Conservation (phyloP, 208 protist species). For the Herpetomonas samuelpessoai region DNA sequence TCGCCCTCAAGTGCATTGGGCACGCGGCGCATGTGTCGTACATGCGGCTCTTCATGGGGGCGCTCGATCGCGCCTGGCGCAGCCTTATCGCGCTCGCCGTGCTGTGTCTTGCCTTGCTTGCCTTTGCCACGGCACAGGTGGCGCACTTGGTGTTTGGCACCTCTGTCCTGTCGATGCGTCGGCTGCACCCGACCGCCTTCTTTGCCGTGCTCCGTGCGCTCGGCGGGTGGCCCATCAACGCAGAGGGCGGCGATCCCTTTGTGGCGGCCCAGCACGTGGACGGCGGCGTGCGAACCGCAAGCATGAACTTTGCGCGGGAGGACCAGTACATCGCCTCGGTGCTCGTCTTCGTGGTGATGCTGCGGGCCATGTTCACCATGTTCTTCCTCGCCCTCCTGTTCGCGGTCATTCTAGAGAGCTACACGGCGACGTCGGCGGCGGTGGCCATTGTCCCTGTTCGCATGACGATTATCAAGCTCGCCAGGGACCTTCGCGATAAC, state of each 20-base stretch:
- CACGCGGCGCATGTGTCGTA: conserved; percentile 5
- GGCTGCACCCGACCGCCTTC: conserved; percentile 10
- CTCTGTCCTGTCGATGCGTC: background rate
- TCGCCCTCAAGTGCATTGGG: conserved; percentile 18
- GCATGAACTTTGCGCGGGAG: background rate
- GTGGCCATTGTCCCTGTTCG: conserved; percentile 11
- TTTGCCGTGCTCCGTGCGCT: background rate
- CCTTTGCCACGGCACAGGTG: conserved; percentile 12
- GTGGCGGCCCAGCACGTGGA: background rate
- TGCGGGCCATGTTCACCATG: background rate
- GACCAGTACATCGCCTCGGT: background rate
- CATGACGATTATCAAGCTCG: conserved; percentile 17
- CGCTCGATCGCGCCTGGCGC: conserved; percentile 2
- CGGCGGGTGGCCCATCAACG: background rate
- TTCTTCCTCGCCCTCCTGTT: conserved; percentile 1
- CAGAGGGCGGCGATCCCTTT: background rate
- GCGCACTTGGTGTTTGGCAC: conserved; percentile 17
- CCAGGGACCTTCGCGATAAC: conserved; percentile 18
- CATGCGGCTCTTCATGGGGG: conserved; percentile 5
- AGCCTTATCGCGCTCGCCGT: conserved; percentile 9
- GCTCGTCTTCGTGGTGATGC: background rate
- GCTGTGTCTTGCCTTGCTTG: conserved; percentile 1
- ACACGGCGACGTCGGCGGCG: conserved; percentile 8
- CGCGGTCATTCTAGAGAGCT: conserved; percentile 6
- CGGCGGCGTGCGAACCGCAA: background rate